Percentiles rank a stretch among this genome's conserved stretches.
These are phyloP conservation scores for Tubosaeta sp. DNA, from an alignment of 768 basidiomycete species.

Conservation along the genomic window DNA sequence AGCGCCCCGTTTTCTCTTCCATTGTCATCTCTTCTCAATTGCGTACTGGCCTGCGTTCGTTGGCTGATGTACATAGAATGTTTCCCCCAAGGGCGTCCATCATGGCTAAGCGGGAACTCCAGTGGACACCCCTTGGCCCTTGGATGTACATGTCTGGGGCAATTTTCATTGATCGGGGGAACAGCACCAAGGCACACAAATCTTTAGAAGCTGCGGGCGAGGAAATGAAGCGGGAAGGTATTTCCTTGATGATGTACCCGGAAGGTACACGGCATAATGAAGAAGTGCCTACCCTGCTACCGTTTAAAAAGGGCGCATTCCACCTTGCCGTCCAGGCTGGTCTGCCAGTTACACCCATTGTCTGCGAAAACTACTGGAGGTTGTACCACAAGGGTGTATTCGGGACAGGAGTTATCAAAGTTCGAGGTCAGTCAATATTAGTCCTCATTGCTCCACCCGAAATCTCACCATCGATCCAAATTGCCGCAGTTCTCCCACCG, in stretches of 20 bases:
- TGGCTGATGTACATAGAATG: constrained; percentile 43
- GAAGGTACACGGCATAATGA: constrained; percentile 88
- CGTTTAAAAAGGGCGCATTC: constrained; percentile 98
- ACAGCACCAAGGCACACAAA: constrained; percentile 65
- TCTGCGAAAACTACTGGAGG: constrained; percentile 91
- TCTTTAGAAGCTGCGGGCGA: constrained; percentile 76
- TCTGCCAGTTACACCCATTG: constrained; percentile 87
- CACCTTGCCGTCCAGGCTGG: constrained; percentile 90
- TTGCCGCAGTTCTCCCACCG: constrained; percentile 77
- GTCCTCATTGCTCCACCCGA: background rate
- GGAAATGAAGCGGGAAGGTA: constrained; percentile 62
- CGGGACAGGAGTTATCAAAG: constrained; percentile 67
- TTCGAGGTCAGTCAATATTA: constrained; percentile 52
- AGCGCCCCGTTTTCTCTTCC: constrained; percentile 26
- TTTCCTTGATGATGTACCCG: constrained; percentile 92
- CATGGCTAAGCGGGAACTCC: constrained; percentile 89
- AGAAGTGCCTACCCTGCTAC: constrained; percentile 62
- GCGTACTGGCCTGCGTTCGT: constrained; percentile 4
- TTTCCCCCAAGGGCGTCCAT: constrained; percentile 82
- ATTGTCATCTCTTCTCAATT: constrained; percentile 8
- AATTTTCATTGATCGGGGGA: constrained; percentile 87
- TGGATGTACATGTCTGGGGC: constrained; percentile 89
- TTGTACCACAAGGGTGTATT: constrained; percentile 79
- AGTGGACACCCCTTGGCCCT: constrained; percentile 84
- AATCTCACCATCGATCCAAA: constrained; percentile 2